Base-by-base conservation (phyloP, 2,329 filamentous ascomycete genomes). In the Botrytis sinoallii region DNA sequence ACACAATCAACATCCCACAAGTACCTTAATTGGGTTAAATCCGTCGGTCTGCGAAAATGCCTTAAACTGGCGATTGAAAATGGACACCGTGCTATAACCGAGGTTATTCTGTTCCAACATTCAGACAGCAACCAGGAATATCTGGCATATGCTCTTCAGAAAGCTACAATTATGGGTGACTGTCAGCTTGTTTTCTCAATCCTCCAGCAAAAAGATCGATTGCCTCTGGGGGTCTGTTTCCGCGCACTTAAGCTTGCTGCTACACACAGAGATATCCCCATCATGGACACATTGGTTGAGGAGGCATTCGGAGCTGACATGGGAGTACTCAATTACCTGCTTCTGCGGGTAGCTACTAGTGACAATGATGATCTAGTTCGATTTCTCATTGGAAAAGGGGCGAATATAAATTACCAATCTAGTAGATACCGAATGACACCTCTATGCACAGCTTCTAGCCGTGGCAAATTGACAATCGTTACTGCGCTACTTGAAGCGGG, bases 1-100 rank as follows among this genome's bases (percentile, higher is more conserved):
- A 71, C 38, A n/a, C 64, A 70, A 64, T 72, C 44, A 65, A 68
- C 18, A 44, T 70, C 46, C 32, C 22, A 63, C n/a, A n/a, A 44
- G 72, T 12, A 75, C 6, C 65, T 32, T 61, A 14, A 67, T 48
- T 12, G 48, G 57, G 57, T 38, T 1, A 25, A 60, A 8, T 12
- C 29, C 8, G 42, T 64, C 22, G n/a, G 40, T 12, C 12, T 32
- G 6, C 22, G 8, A 42, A 65, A 22, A 32, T 46, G 32, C 18
- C 14, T 65, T 18, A 32, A 12, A 65, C 8, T 65, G 22, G 40
- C 63, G 46, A 32, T 65, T 14, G 10, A 61, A 46, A 65, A 46
- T 46, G 40, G n/a, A 14, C 14, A 65, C 18, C 20, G 4, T 65
- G n/a, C 63, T 32, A 46, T 46, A 25, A 10, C 3, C 20, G n/a